phyloP scores from a whole-genome alignment of 2,329 filamentous ascomycete species.

The Aspergillus thermomutatus region DNA sequence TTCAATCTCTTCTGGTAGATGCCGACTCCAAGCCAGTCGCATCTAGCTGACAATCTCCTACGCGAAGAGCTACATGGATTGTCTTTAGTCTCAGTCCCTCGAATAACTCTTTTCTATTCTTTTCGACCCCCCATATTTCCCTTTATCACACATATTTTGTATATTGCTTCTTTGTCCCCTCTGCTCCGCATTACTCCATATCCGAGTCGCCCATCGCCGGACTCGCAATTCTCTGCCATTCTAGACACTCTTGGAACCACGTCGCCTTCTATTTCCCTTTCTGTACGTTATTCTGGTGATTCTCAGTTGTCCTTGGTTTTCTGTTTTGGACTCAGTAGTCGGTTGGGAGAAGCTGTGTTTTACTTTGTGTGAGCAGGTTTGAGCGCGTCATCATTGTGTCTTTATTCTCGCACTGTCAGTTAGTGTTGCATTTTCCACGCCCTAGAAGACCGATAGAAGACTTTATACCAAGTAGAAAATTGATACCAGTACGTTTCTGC shows the following conservation, averaged over 20 bases:
- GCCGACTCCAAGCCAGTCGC: neutral
- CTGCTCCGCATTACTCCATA: slow-evolving; percentile 2
- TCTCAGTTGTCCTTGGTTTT: neutral
- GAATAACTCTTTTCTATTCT: neutral
- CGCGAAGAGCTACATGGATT: neutral
- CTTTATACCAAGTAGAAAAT: slow-evolving; percentile 18
- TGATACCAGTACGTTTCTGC: slow-evolving; percentile 16
- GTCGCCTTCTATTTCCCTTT: neutral
- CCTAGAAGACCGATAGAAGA: slow-evolving; percentile 23
- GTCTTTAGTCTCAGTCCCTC: neutral
- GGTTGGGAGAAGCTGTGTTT: neutral
- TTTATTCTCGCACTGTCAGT: neutral
- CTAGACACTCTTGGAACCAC: neutral
- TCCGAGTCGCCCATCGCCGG: neutral
- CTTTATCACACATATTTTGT: neutral
- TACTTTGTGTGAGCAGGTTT: neutral
- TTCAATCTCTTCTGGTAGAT: neutral
- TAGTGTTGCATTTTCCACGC: neutral
- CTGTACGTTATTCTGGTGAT: neutral
- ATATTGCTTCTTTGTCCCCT: neutral
- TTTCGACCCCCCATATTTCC: neutral
- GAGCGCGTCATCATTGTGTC: neutral
- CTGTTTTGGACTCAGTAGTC: neutral
- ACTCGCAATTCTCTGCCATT: neutral
- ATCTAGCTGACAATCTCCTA: neutral